Evolutionary conservation across 805 yeast species (phyloP), one percentile per base, ranked within the genome.

Genomic region (Brettanomyces bruxellensis): DNA sequence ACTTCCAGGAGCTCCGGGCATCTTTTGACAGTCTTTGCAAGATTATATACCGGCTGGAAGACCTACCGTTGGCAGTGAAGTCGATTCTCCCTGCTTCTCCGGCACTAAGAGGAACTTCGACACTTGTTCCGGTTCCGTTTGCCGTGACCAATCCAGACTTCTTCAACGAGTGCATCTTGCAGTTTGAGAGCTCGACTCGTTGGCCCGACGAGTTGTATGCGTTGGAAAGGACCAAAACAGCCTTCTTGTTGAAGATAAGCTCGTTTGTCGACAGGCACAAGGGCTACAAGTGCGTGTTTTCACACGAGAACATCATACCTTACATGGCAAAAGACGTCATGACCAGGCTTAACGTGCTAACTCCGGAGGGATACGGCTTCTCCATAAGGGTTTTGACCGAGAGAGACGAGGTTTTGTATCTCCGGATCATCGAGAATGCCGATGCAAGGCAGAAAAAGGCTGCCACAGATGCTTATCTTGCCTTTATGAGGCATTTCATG

Each of bases 181-280:
- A 90, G 64, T 87, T 93, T 62, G 99, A 93, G 66, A 71, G 86
- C 3, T 86, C 96, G 2, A 73, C 78, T n/a, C 80, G 81, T 61
- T 93, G 99, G 99, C 99, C 99, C 2, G 95, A 86, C 63, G 96
- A 93, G 61, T 61, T 88, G 5, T 67, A 72, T 37, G 89, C 96
- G 2, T 67, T 89, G 46, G 98, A 93, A 62, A 82, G 84, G 57
- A 84, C 95, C 13, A 93, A 93, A 59, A 78, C 95, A 32, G 98
- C 98, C 6, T 87, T 93, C 54, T 67, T 91, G 55, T 61, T 93
- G 45, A 84, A 84, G 55, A 76, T 90, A 23, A 53, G 63, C 49
- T 76, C 73, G 36, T 51, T 62, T 5, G 51, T 73, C 43, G 75
- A 78, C 44, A 68, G 70, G 47, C 24, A 49, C 18, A 71, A 81